phyloP scores from a whole-genome alignment of 2,329 filamentous ascomycete genomes.

The Blastomyces emzantsi region DNA sequence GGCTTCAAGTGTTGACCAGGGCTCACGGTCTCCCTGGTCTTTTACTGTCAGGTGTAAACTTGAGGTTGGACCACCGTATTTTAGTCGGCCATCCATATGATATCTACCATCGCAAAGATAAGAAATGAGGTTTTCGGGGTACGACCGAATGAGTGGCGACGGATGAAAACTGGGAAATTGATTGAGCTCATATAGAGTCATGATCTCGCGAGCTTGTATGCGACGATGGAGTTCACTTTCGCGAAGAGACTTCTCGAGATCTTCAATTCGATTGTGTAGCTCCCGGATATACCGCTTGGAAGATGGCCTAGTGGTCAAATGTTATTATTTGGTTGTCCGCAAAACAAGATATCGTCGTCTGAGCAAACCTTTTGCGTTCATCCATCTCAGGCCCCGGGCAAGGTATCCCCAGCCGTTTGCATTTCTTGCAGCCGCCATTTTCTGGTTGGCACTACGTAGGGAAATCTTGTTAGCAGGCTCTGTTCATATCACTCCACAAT shows the following conservation, averaged over 20 bases:
- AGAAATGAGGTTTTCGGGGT: slow-evolving; percentile 8
- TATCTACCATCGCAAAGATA: slow-evolving; percentile 11
- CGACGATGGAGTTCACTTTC: slow-evolving; percentile 6
- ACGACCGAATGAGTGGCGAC: slow-evolving; percentile 4
- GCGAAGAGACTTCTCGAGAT: slow-evolving; percentile 15
- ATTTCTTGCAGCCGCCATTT: slow-evolving; percentile 13
- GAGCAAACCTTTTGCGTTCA: slow-evolving; percentile 10
- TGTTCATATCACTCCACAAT: background rate
- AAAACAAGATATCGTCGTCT: background rate
- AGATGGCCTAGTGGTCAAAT: slow-evolving; percentile 10
- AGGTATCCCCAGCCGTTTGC: slow-evolving; percentile 11
- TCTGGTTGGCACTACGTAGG: slow-evolving; percentile 9
- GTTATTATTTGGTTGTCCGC: background rate
- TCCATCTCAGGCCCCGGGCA: slow-evolving; percentile 12
- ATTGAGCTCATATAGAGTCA: slow-evolving; percentile 8
- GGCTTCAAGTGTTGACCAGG: slow-evolving; percentile 6
- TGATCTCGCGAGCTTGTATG: slow-evolving; percentile 1
- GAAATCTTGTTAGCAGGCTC: background rate
- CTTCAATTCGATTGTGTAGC: slow-evolving; percentile 12
- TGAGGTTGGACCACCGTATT: slow-evolving; percentile 10
- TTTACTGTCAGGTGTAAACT: slow-evolving; percentile 10
- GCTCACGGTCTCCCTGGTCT: slow-evolving; percentile 5
- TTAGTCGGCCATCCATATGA: slow-evolving; percentile 7
- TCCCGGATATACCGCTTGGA: slow-evolving; percentile 16
- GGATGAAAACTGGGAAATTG: slow-evolving; percentile 10